Evolutionary conservation across 345 rosid genomes (phyloP).

Genomic region (Hirschfeldia incana): DNA sequence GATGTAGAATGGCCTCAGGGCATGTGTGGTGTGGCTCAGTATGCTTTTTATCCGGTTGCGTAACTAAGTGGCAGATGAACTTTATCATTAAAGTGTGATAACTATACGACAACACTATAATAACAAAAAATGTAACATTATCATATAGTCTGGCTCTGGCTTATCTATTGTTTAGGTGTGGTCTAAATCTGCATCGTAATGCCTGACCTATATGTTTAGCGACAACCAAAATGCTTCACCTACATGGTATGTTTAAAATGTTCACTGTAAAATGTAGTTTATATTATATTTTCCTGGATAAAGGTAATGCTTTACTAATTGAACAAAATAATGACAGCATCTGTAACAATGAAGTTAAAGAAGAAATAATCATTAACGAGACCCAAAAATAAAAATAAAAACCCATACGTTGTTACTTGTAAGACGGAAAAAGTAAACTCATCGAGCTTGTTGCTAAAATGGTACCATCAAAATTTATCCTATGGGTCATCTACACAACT

Average conservation of each 20-base stretch:
- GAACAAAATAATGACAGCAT: neutral
- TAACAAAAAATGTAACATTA: neutral
- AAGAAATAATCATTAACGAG: neutral
- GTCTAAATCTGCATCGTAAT: constrained; percentile 26
- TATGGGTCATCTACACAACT: neutral
- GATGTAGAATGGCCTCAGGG: constrained; percentile 42
- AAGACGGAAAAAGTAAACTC: neutral
- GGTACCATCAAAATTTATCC: neutral
- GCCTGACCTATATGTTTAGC: constrained; percentile 8
- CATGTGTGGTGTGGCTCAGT: constrained; percentile 58
- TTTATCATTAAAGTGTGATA: constrained; percentile 2
- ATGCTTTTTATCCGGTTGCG: constrained; percentile 51
- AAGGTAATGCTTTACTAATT: neutral
- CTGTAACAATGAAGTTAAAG: neutral
- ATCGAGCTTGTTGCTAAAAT: neutral
- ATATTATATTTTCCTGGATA: neutral
- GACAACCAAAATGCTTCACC: neutral
- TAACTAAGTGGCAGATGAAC: constrained; percentile 6
- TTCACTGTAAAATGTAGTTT: neutral
- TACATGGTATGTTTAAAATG: neutral
- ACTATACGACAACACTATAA: neutral
- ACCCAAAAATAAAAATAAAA: neutral
- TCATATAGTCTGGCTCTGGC: constrained; percentile 3
- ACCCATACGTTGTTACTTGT: neutral
- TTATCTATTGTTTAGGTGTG: constrained; percentile 16